Evolutionary conservation across 2,329 filamentous ascomycete species (phyloP), one percentile per base, ranked within the genome.

Genomic region (Penicillium sclerotigenum): DNA sequence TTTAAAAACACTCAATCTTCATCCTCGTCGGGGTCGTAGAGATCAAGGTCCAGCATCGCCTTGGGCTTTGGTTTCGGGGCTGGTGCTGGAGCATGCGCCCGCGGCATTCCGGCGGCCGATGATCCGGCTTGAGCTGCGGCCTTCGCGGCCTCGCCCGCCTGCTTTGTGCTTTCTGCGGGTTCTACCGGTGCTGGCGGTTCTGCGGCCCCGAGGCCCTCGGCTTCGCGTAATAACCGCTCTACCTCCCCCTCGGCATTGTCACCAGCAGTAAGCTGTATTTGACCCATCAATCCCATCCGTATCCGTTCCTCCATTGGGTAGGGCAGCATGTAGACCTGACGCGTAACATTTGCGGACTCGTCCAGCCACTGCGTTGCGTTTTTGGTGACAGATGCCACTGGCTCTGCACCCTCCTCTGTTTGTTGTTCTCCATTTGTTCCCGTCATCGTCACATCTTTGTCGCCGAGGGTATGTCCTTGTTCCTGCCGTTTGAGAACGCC

Each of bases 191-290:
- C 80, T 2, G 66, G 60, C 10, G 64, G 59, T 65, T 73, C 68
- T 73, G 78, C 58, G 73, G 74, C 64, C 68, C 81, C 59, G 71
- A 82, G 58, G 69, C 88, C 65, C 79, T 82, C 48, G 78, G 87
- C 43, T 71, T 87, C 28, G 80, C 87, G 13, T 14, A 79, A 69
- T 58, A 78, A 50, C 41, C 72, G 68, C 38, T 77, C 74, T 13
- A 77, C 72, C 58, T 78, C 76, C 45, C 65, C 68, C 64, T 85
- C 71, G 76, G 86, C 54, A 77, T 90, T 67, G 77, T 84, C 70
- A 51, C 80, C 63, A 20, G 69, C 69, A 5, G 72, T 67, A 8
- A 75, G 63, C 54, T 78, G 75, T 38, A 79, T 65, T 56, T 77
- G 75, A 1, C 74, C 77, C 71, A 79, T 75, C n/a, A 77, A 57